A percentile compares a stretch with the other conserved stretches of the same genome.
Evolutionary conservation across 2,329 filamentous ascomycete genomes (phyloP).

Genomic region (Cercospora nicotianae): DNA sequence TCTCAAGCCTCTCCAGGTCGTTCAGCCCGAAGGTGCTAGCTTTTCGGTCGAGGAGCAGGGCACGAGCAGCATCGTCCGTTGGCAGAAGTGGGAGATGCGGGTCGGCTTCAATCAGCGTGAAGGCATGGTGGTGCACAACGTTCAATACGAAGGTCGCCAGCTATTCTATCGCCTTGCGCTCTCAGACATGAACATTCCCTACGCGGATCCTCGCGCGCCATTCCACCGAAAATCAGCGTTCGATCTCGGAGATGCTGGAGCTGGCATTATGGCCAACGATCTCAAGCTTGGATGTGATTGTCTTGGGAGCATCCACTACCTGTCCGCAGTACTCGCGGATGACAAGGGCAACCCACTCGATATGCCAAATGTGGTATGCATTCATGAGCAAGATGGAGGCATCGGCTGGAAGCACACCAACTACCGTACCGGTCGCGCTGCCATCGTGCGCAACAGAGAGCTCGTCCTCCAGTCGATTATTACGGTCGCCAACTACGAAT

Average conservation of each 20-base stretch:
- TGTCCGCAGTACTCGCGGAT: constrained; percentile 53
- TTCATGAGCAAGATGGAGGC: constrained; percentile 70
- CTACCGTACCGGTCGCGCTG: constrained; percentile 61
- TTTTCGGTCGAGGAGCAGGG: constrained; percentile 57
- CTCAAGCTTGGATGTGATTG: constrained; percentile 70
- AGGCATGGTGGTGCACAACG: constrained; percentile 67
- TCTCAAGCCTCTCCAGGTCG: constrained; percentile 68
- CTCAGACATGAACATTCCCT: constrained; percentile 66
- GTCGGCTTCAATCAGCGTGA: constrained; percentile 64
- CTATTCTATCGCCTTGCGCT: constrained; percentile 67
- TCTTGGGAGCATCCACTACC: constrained; percentile 67
- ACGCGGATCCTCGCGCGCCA: constrained; percentile 64
- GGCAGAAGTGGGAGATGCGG: constrained; percentile 67
- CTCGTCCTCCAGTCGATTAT: constrained; percentile 67
- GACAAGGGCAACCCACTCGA: constrained; percentile 47
- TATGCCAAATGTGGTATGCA: constrained; percentile 67
- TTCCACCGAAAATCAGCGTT: constrained; percentile 71
- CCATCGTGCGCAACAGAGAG: constrained; percentile 61
- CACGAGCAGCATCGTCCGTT: constrained; percentile 52
- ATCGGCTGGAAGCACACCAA: constrained; percentile 72
- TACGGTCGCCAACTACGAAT: constrained; percentile 67
- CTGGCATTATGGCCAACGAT: constrained; percentile 68
- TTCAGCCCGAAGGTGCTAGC: constrained; percentile 68
- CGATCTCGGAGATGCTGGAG: constrained; percentile 66
- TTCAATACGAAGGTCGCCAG: constrained; percentile 53